Conservation (phyloP, 2,329 filamentous ascomycete species). For the Hypoxylon sp. region DNA sequence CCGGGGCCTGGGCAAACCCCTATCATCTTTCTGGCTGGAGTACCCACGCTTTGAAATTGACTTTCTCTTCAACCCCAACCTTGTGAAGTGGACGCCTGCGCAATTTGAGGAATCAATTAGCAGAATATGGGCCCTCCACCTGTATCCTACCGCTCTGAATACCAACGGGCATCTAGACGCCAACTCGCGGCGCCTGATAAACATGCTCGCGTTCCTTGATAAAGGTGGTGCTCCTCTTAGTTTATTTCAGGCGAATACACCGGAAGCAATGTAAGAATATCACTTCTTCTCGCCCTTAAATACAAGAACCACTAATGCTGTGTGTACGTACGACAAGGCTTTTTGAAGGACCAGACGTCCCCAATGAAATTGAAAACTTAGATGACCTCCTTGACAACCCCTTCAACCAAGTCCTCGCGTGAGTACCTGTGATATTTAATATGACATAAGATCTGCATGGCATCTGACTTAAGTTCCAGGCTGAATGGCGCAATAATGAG, state of each 20-base stretch:
- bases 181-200: conserved; percentile 3
- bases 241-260: background rate
- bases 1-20: background rate
- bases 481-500: conserved; percentile 5
- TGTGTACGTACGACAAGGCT: background rate
- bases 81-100: conserved; percentile 1
- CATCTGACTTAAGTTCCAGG: background rate
- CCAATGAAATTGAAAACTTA: background rate
- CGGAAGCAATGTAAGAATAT: conserved; percentile 8
- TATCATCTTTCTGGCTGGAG: conserved; percentile 10
- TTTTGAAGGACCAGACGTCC: conserved; percentile 6
- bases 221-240: background rate
- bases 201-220: conserved; percentile 14
- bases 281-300: background rate
- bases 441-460: background rate
- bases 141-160: background rate
- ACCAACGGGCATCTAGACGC: background rate
- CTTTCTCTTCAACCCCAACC: conserved; percentile 7
- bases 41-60: conserved; percentile 6
- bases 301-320: background rate
- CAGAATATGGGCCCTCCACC: conserved; percentile 10
- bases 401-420: conserved; percentile 5
- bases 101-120: conserved; percentile 11
- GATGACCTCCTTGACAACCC: conserved; percentile 3
- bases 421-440: background rate